Percentiles rank a stretch among this genome's conserved stretches.
These are phyloP conservation scores for Talaromyces proteolyticus DNA, from an alignment of 495 filamentous ascomycete genomes.

Conservation along the genomic window DNA sequence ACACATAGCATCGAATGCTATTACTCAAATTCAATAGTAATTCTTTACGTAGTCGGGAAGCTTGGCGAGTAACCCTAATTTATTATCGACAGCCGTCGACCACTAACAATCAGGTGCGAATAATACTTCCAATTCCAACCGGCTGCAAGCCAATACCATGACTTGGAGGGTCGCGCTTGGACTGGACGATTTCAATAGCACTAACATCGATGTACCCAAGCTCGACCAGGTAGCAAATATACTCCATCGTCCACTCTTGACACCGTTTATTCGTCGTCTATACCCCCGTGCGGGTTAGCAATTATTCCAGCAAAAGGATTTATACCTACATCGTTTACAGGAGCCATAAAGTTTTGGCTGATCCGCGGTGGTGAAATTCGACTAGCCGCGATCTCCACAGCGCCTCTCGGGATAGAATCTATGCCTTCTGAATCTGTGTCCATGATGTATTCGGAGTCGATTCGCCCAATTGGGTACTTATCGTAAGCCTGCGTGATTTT, in stretches of 20 bases:
- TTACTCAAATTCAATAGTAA: no score
- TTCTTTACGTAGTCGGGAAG: no score
- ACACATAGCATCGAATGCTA: no score
- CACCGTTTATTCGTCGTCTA: slow-evolving; percentile 26
- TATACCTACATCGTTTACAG: slow-evolving; percentile 25
- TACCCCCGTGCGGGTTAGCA: neutral
- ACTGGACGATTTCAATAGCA: slow-evolving; percentile 24
- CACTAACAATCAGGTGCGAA: slow-evolving; percentile 20
- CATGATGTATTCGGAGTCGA: slow-evolving; percentile 15
- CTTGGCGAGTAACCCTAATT: no score
- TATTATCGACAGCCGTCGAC: no score
- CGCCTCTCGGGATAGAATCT: slow-evolving; percentile 16
- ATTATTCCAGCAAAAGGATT: neutral
- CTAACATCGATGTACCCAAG: slow-evolving; percentile 15
- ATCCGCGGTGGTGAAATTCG: slow-evolving; percentile 22
- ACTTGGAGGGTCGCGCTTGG: slow-evolving; percentile 23
- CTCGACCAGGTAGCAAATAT: slow-evolving; percentile 18
- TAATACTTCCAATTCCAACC: neutral
- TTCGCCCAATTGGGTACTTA: slow-evolving; percentile 16
- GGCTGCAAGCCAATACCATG: slow-evolving; percentile 20
- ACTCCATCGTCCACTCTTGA: slow-evolving; percentile 34
- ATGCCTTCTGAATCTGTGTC: slow-evolving; percentile 11
- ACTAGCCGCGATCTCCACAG: slow-evolving; percentile 23
- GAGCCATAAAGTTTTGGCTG: slow-evolving; percentile 28
- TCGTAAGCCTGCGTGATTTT: slow-evolving; percentile 7